These are phyloP conservation scores for Graphium sp. DNA, from an alignment of 2,329 filamentous ascomycete genomes.

Conservation along the genomic window DNA sequence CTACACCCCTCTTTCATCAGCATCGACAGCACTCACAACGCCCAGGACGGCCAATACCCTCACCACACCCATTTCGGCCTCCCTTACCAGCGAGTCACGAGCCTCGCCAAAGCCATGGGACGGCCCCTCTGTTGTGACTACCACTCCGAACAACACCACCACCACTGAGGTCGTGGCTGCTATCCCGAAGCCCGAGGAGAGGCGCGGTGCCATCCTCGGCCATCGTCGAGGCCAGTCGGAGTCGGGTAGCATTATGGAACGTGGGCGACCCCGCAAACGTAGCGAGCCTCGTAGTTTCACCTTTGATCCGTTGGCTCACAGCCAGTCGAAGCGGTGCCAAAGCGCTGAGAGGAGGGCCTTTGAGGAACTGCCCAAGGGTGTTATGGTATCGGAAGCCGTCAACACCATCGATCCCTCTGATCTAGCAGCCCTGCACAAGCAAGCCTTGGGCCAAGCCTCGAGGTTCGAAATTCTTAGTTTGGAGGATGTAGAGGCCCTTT, in stretches of 20 bases:
- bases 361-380: slow-evolving; percentile 42
- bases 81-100: slow-evolving; percentile 20
- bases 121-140: slow-evolving; percentile 11
- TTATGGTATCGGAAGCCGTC: slow-evolving; percentile 32
- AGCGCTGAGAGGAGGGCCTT: slow-evolving; percentile 40
- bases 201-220: slow-evolving; percentile 11
- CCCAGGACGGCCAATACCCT: slow-evolving; percentile 20
- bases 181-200: slow-evolving; percentile 16
- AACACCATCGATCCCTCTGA: slow-evolving; percentile 29
- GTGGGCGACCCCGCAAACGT: slow-evolving; percentile 42
- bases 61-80: slow-evolving; percentile 32
- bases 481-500: slow-evolving; percentile 47
- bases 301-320: slow-evolving; percentile 17
- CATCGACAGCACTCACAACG: slow-evolving; percentile 14
- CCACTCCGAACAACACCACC: slow-evolving; percentile 12
- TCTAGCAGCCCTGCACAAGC: slow-evolving; percentile 32
- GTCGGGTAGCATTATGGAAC: slow-evolving; percentile 40
- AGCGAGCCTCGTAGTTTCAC: slow-evolving; percentile 22
- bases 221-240: slow-evolving; percentile 41
- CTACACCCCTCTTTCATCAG: slow-evolving; percentile 27
- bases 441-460: slow-evolving; percentile 44
- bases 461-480: slow-evolving; percentile 47
- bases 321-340: slow-evolving; percentile 24
- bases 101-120: slow-evolving; percentile 28
- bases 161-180: slow-evolving; percentile 6